Evolutionary conservation across 768 basidiomycete species (phyloP).

Genomic region (Pleurotus salmoneostramineus): DNA sequence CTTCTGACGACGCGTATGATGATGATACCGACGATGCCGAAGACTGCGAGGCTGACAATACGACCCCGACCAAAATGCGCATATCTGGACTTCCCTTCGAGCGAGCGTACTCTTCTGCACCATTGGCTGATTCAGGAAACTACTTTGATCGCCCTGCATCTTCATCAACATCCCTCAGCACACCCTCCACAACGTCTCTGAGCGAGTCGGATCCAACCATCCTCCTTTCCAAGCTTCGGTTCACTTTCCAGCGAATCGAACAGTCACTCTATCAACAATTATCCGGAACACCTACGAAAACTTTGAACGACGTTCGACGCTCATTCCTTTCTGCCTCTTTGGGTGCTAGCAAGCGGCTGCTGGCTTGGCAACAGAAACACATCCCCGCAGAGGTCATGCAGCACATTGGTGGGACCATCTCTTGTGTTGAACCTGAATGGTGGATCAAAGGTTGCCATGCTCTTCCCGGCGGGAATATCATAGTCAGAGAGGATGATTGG

Average conservation of each 20-base stretch:
- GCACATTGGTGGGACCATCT: slow-evolving; percentile 20
- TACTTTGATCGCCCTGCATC: not conserved
- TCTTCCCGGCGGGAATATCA: slow-evolving; percentile 61
- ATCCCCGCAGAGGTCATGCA: slow-evolving; percentile 23
- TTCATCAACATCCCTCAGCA: not conserved
- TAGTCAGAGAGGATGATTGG: slow-evolving; percentile 70
- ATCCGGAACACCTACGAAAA: slow-evolving; percentile 34
- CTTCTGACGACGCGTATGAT: slow-evolving; percentile 50
- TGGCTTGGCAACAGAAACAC: slow-evolving; percentile 67
- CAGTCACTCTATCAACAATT: slow-evolving; percentile 57
- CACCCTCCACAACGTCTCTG: slow-evolving; percentile 10
- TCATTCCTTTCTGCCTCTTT: slow-evolving; percentile 49
- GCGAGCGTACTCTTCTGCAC: slow-evolving; percentile 2
- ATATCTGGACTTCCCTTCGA: slow-evolving; percentile 10
- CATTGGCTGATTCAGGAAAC: not conserved
- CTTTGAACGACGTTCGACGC: slow-evolving; percentile 62
- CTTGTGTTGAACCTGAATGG: slow-evolving; percentile 54
- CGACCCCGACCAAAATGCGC: slow-evolving; percentile 15
- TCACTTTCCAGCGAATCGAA: slow-evolving; percentile 56
- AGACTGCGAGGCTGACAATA: not conserved
- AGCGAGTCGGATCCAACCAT: slow-evolving; percentile 23
- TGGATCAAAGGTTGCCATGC: slow-evolving; percentile 59
- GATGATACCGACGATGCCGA: slow-evolving; percentile 10
- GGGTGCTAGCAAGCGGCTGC: slow-evolving; percentile 50
- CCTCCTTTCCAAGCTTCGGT: slow-evolving; percentile 46